Evolutionary conservation across 1,284 basidiomycete genomes (phyloP), one percentile per base, ranked within the genome.

Genomic region (Ganoderma sp.): DNA sequence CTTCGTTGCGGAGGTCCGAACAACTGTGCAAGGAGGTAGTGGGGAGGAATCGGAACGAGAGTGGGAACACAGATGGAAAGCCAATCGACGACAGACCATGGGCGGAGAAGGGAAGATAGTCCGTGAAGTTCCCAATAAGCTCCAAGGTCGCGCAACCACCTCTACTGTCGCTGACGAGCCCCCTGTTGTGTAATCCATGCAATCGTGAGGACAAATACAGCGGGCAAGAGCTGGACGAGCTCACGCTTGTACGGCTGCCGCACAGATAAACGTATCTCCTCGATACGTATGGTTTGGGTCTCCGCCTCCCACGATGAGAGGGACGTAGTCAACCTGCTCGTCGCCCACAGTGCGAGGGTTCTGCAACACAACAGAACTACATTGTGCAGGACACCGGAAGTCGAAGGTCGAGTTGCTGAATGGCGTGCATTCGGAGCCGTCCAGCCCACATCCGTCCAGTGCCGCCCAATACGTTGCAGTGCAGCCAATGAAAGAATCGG

Each of bases 221-320:
- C 41, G 22, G 34, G 39, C 32, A 43, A 25, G 56, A 67, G 12
- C 61, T 45, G 25, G 42, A n/a, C 45, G 14, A 3, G 84, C 88
- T 79, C 75, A 93, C 91, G 89, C 86, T 82, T 94, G 93, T 43
- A 91, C 84, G n/a, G 94, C 94, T 54, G 94, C 89, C 45, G 93
- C 88, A 77, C 95, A 97, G 43, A 96, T 86, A 77, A 96, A 97
- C 63, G 85, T 90, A 77, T 97, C 95, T 1, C 89, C 93, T 74
- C 95, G 84, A 75, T 96, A 96, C 3, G 93, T 94, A 37, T 78
- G 75, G 61, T 89, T 82, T 3, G 69, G 73, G 77, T 93, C 91
- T 4, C 92, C 93, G 17, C 95, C 95, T 10, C 95, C 95, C 1
- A 97, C 91, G 61, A 97, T 85, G 28, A 96, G 83, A 7, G 94